Evolutionary conservation across 164 flowering plant genomes (phyloP).

Genomic region (Cinnamomum micranthum): DNA sequence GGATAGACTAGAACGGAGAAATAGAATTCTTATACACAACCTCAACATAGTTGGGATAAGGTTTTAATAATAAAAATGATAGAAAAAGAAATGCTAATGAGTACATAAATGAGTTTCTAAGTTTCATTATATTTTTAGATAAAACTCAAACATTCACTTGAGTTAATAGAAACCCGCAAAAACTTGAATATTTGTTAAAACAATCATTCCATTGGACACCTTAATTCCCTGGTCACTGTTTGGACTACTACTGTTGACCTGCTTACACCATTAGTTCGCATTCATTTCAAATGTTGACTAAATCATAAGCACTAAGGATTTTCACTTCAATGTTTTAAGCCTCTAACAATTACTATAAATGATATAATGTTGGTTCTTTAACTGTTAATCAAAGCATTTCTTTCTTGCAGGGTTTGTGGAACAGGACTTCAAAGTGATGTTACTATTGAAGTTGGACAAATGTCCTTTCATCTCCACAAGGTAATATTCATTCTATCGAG

Average conservation of each 20-base stretch:
- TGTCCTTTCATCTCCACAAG: constrained; percentile 81
- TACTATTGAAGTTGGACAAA: constrained; percentile 57
- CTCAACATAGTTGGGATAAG: no score
- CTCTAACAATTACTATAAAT: background rate
- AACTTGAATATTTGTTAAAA: background rate
- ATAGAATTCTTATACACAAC: no score
- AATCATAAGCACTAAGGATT: background rate
- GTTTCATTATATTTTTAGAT: background rate
- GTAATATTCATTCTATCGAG: constrained; percentile 19
- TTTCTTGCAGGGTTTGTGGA: constrained; percentile 46
- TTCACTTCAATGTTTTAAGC: background rate
- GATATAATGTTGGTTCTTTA: background rate
- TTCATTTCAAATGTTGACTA: background rate
- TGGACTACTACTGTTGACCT: background rate
- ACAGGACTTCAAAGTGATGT: constrained; percentile 72
- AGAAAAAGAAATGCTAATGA: background rate
- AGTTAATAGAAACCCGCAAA: background rate
- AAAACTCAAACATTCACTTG: background rate
- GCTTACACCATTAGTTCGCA: background rate
- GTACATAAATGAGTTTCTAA: background rate
- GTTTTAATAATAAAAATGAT: no score
- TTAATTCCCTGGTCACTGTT: background rate
- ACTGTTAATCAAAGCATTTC: background rate
- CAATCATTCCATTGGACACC: background rate
- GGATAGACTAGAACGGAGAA: no score